Evolutionary conservation across 805 yeast genomes (phyloP), one percentile per base, ranked within the genome.

Genomic region (Saccharomyces paradoxus): DNA sequence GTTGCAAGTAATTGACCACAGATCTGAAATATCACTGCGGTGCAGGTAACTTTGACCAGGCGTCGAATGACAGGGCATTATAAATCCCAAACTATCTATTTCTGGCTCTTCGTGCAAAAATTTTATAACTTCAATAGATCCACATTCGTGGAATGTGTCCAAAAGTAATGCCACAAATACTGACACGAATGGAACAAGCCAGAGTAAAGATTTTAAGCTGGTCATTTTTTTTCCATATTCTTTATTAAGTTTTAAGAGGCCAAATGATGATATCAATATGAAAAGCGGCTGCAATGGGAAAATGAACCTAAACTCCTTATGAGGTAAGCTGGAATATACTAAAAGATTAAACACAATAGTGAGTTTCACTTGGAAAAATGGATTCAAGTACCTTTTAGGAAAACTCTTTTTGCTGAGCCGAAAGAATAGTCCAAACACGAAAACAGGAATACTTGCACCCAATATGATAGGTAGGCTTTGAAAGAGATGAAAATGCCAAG

Each of bases 61-160:
- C 0, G 97, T 92, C 0, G 98, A 91, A 69, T 94, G 99, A 63
- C 99, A 94, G 0, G 99, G 99, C 65, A 91, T 89, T 14, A 94
- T 69, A 61, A 94, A 88, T 0, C 97, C 96, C 29, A 91, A 71
- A 1, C 86, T 77, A 8, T 69, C 57, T 9, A 81, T 76, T 3
- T 65, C 61, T 3, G 71, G 62, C 32, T 74, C 66, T 24, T 69
- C 56, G 46, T 83, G 76, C 24, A 91, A 63, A 50, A 74, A 76
- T 13, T 79, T 70, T 12, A 86, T 76, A 0, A 90, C 84, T 41
- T 79, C 83, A 14, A 91, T 80, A 21, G 83, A 96, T 0, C 99
- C 99, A 21, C 87, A 74, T 71, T 94, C 99, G 65, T 94, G 92
- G 37, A 81, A 70, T n/a, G 76, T 76, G 0, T 89, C 77, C 60